Evolutionary conservation across 106 monocot genomes (phyloP).

Genomic region (Agapanthus africanus): DNA sequence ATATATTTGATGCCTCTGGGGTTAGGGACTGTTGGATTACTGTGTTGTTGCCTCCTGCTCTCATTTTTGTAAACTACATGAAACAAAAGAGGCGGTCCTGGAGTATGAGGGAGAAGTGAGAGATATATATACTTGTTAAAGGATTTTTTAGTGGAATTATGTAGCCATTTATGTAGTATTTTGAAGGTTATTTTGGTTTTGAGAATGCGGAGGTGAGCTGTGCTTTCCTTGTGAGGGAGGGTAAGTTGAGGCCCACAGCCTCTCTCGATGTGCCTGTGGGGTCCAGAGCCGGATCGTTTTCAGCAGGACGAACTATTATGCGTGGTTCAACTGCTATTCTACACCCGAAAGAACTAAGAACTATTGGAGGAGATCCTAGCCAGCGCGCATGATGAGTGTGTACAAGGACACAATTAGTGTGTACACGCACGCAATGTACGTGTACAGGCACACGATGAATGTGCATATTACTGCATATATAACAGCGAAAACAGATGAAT

Average conservation of each 20-base stretch:
- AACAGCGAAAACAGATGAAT: too few relatives aligned
- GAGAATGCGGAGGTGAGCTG: not conserved
- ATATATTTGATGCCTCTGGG: conserved; percentile 50
- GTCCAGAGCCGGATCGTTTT: not conserved
- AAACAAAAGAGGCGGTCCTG: conserved; percentile 2
- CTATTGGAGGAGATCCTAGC: too few relatives aligned
- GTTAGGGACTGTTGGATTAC: conserved; percentile 63
- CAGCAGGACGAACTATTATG: too few relatives aligned
- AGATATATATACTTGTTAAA: not conserved
- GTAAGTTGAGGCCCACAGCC: not conserved
- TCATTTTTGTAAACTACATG: conserved; percentile 31
- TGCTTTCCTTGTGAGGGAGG: conserved; percentile 8
- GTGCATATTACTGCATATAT: too few relatives aligned
- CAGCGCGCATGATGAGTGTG: not conserved
- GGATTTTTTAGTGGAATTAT: conserved; percentile 8
- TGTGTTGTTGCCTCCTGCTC: conserved; percentile 55
- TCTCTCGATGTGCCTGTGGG: not conserved
- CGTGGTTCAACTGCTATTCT: too few relatives aligned
- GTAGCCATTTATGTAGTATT: not conserved
- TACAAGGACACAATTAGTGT: not conserved
- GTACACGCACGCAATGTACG: not conserved
- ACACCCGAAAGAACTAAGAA: too few relatives aligned
- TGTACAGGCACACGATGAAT: too few relatives aligned
- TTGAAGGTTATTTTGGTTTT: not conserved
- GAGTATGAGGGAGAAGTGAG: not conserved